Percentiles rank a stretch among this genome's conserved stretches.
Conservation (phyloP, 371 early-diverging fungal genomes). For the Mucor velutinosus region DNA sequence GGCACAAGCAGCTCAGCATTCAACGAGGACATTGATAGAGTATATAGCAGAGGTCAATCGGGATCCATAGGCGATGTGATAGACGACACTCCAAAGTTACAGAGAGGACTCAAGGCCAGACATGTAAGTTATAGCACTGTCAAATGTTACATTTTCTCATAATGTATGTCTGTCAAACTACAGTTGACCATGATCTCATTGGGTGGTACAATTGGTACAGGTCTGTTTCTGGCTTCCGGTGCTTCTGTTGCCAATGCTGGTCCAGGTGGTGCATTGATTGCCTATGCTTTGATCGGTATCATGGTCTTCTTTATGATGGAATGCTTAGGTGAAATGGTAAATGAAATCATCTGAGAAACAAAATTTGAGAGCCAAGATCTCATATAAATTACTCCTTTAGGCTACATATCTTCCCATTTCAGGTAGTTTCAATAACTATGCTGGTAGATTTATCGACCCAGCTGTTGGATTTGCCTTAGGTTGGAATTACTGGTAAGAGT, state of each 20-base stretch:
- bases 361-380: background rate
- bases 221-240: slow-evolving; percentile 85
- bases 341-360: background rate
- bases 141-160: background rate
- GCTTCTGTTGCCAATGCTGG: slow-evolving; percentile 75
- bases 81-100: slow-evolving; percentile 21
- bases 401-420: slow-evolving; percentile 79
- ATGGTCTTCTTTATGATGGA: slow-evolving; percentile 87
- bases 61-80: slow-evolving; percentile 19
- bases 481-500: slow-evolving; percentile 64
- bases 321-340: slow-evolving; percentile 84
- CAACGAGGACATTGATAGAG: slow-evolving; percentile 4
- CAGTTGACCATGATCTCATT: slow-evolving; percentile 79
- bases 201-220: slow-evolving; percentile 83
- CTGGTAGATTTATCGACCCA: slow-evolving; percentile 81
- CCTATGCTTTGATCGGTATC: slow-evolving; percentile 71
- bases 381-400: slow-evolving; percentile 7
- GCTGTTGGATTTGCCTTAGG: slow-evolving; percentile 83
- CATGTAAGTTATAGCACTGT: slow-evolving; percentile 20
- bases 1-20: background rate
- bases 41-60: slow-evolving; percentile 13
- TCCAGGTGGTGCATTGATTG: slow-evolving; percentile 79
- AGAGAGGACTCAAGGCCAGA: slow-evolving; percentile 33
- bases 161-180: background rate
- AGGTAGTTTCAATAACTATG: slow-evolving; percentile 86